Evolutionary conservation across 768 basidiomycete species (phyloP).

Genomic region (Mrakia gelida): DNA sequence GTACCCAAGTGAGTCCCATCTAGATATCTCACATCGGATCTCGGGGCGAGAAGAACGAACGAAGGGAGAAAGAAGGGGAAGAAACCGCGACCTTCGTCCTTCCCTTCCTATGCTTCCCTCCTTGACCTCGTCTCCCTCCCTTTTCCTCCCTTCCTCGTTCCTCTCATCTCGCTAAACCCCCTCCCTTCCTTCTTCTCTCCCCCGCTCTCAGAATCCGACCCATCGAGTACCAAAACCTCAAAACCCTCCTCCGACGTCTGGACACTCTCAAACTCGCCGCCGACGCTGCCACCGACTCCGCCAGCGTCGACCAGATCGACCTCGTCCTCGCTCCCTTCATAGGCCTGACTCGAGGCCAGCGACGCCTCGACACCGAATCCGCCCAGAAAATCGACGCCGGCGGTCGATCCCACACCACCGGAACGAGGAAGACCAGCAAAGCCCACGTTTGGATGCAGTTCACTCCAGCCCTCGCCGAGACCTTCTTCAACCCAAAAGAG

Average conservation of each 20-base stretch:
- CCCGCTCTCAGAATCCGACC: constrained; percentile 3
- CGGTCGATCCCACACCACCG: constrained; percentile 24
- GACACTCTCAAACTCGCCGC: neutral
- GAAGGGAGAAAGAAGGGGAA: too few species aligned
- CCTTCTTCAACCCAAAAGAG: neutral
- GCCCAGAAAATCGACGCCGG: neutral
- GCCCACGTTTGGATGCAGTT: constrained; percentile 17
- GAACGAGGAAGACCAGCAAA: constrained; percentile 17
- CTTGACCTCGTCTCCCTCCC: too few species aligned
- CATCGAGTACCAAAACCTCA: constrained; percentile 17
- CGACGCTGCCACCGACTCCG: constrained; percentile 9
- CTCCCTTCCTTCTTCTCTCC: neutral
- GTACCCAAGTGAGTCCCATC: neutral
- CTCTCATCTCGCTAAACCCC: neutral
- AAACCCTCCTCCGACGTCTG: neutral
- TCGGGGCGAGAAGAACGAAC: neutral
- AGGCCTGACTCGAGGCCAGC: too few species aligned
- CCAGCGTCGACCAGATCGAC: neutral
- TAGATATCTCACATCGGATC: neutral
- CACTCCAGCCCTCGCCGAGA: neutral
- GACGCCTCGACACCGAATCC: too few species aligned
- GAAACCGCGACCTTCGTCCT: neutral
- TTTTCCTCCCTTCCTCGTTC: neutral
- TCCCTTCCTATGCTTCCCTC: too few species aligned
- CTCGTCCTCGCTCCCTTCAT: constrained; percentile 7